Evolutionary conservation across 257 asterid species (phyloP), one percentile per base, ranked within the genome.

Genomic region (Fraxinus cuspidata): DNA sequence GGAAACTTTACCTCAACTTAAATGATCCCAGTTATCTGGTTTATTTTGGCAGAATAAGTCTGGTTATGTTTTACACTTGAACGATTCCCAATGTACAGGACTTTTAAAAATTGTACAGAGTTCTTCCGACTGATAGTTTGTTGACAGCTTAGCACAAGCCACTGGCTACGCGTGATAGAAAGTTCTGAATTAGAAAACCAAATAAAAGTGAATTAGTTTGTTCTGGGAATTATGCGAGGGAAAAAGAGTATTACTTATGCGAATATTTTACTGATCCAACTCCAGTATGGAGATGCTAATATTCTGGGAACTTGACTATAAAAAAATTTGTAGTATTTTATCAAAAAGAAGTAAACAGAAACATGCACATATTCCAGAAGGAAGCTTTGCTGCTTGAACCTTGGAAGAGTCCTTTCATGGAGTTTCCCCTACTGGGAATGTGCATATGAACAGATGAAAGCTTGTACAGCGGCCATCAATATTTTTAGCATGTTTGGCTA

Each of bases 1-100:
- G 60, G 60, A 19, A 18, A 37, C 34, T 31, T 75, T 21, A 13
- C 23, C 56, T 79, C 79, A 27, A 76, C 79, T 29, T 29, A 49
- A 13, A 65, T 38, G 18, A 71, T 72, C 32, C 40, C 32, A 31
- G 11, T 74, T 65, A 75, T 69, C 34, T 4, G 79, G 66, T 58
- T 77, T 38, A 29, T 73, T 53, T 56, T 16, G 21, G 16, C 37
- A 35, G 71, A 21, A 69, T 8, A 23, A 16, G 79, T 42, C 79
- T 31, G 72, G 25, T 42, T 60, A 77, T 47, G 65, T 73, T 72
- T 72, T 25, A 28, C 9, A 66, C 7, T 29, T 29, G 32, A 29
- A 29, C 32, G 4, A 29, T 29, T 29, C 32, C 32, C 32, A 3
- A 2, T 29, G 32, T 29, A 29, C 32, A 29, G 32, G 32, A 29